phyloP scores from a whole-genome alignment of 306 rosid species.

The Vigna hirtella region DNA sequence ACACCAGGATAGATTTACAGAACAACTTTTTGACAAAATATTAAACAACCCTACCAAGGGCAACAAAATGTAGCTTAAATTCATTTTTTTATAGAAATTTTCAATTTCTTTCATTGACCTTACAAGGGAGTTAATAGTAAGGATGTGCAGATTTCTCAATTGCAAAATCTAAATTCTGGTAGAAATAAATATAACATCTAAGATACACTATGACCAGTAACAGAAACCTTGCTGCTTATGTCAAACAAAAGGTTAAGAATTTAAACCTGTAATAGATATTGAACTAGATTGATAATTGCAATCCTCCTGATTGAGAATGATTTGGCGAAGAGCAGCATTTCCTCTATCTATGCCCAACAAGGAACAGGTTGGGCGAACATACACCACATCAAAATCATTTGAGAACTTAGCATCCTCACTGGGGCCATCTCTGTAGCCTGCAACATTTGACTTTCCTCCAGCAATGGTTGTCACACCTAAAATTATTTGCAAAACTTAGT shows the following conservation, averaged over 20 bases:
- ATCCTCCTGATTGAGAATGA: constrained; percentile 81
- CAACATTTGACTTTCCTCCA: constrained; percentile 91
- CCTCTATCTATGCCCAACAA: constrained; percentile 96
- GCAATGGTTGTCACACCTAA: constrained; percentile 97
- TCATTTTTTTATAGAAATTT: constrained; percentile 6
- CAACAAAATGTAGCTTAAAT: neutral
- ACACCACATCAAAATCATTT: constrained; percentile 89
- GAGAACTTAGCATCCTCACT: constrained; percentile 98
- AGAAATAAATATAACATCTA: too few relatives aligned
- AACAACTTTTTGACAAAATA: neutral
- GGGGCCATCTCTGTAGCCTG: constrained; percentile 96
- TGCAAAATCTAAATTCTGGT: neutral
- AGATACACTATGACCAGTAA: too few relatives aligned
- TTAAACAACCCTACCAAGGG: neutral
- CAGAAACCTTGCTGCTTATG: neutral
- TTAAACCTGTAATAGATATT: constrained; percentile 81
- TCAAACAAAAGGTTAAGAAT: constrained; percentile 8
- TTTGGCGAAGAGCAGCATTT: constrained; percentile 94
- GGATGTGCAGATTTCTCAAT: neutral
- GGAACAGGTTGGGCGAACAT: constrained; percentile 81
- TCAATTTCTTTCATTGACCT: neutral
- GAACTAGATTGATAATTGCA: constrained; percentile 82
- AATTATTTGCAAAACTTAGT: constrained; percentile 35
- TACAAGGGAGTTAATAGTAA: neutral
- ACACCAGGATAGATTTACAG: neutral